Evolutionary conservation across 495 filamentous ascomycete genomes (phyloP), one percentile per base, ranked within the genome.

Genomic region (Aspergillus indologenus): DNA sequence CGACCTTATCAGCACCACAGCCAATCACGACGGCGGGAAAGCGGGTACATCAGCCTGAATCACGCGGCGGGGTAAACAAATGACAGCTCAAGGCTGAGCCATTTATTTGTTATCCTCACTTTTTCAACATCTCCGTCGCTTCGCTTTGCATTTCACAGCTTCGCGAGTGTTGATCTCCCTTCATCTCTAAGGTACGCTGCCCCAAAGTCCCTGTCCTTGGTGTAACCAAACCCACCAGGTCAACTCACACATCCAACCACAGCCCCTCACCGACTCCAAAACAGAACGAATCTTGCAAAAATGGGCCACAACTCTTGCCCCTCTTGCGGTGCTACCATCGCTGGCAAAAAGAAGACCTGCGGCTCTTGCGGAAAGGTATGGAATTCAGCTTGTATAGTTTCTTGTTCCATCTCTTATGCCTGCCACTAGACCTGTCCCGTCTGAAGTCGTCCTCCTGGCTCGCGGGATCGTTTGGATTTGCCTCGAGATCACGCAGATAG

Each of bases 301-400:
- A 69, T 69, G 66, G 63, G 61, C 45, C 70, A 73, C 68, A 52
- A 43, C 44, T 42, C 57, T 60, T 76, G 73, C 59, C 73, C 73
- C 53, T 65, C 62, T 17, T 76, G 71, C 65, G 67, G 67, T 29
- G 69, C 68, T 22, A 26, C 43, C 44, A 74, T 72, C 55, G 7
- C 53, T 7, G 65, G 67, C 44, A 68, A 60, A 8, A 64, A 23
- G 26, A 76, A 76, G 70, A 72, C 61, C 45, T 76, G 73, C 63
- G 19, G 22, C 26, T 65, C 67, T 21, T 76, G 73, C 58, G 71
- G 71, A 56, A 67, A 57, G 52, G 73, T 76, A 61, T 57, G 65
- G 56, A 17, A 49, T 22, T 40, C 20, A 22, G 15, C 17, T 54
- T 21, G 21, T 49, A 15, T 1, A 45, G 59, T 2, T 46, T 47